Evolutionary conservation across 1,284 basidiomycete genomes (phyloP), one percentile per base, ranked within the genome.

Genomic region (Tausonia pullulans): DNA sequence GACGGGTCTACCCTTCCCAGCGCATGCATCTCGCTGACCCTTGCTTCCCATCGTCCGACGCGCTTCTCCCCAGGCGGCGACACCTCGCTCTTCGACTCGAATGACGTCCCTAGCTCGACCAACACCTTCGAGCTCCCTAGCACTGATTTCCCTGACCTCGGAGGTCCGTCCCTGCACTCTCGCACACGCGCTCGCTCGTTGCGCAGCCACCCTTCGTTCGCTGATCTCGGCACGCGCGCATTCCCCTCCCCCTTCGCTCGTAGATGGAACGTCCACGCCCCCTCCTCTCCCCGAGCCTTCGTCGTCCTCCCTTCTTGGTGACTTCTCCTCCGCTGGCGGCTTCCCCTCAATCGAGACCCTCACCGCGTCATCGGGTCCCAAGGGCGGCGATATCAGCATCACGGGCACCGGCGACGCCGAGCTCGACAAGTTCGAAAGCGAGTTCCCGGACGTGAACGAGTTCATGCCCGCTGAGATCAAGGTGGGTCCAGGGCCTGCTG

Each of bases 341-440:
- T 95, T 94, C 78, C 92, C 91, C 16, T 87, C 89, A 71, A 87
- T 90, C 69, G 85, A 85, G 14, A 67, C 76, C 51, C 76, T 81
- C 54, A 74, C 77, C n/a, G 69, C 75, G 46, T 71, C 77, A 45
- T 70, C 71, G 9, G 54, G 57, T 40, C 53, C 67, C 45, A 10
- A 4, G 43, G 48, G 27, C 9, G 27, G 27, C 27, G 50, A 13
- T 16, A 85, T 93, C 61, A 87, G 84, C 74, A 87, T 92, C 48
- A 94, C 90, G 0, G 90, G 90, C 43, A 75, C 11, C 71, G 72
- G 73, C 6, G 72, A 76, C 2, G 83, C 88, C 70, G 92, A 94
- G 70, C 83, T 92, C 68, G 88, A 90, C 70, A 84, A 89, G 76
- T 98, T 98, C 70, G 87, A 95, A 78, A 87, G 80, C 73, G 85